Evolutionary conservation across 306 rosid genomes (phyloP), one percentile per base, ranked within the genome.

Genomic region (Lathyrus oleraceus): DNA sequence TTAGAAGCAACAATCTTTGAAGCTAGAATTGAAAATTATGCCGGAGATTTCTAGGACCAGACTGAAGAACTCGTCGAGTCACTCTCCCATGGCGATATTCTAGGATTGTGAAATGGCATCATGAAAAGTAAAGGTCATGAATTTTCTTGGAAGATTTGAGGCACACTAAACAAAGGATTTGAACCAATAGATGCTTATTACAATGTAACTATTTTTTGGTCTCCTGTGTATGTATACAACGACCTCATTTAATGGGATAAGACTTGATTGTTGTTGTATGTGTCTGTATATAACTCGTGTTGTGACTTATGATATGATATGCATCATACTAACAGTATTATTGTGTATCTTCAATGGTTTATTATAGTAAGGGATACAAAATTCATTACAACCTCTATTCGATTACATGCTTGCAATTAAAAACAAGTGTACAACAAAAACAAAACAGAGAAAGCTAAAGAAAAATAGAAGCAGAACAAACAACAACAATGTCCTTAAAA

Each of bases 381-480:
- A 40, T 71, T 65, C 78, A 78, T 44, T 75, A 65, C 86, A 74
- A 65, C 60, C 74, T 63, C 79, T 66, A 53, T 36, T 23, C 6
- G 1, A 16, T 47, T 63, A 43, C 81, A 78, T 30, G 74, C 48
- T 61, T 67, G 56, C 81, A 75, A 67, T 23, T 49, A 67, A 79
- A 73, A 59, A 57, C 47, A 3, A 30, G 58, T 40, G 19, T 16
- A 58, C 65, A 45, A 28, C 19, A 5, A 39, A 44, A 16, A 39
- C n/a, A 21, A 52, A 52, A 36, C 3, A 58, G 8, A 28, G 64
- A 30, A 64, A 4, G 21, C 16, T 36, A 61, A 12, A 64, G 15
- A 23, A 8, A 25, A 70, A 81, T 44, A n/a, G 65, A 68, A 52
- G 35, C 62, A 78, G 25, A 67, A 61, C 69, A 54, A 39, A 71